Evolutionary conservation across 768 basidiomycete genomes (phyloP), one percentile per base, ranked within the genome.

Genomic region (Obba rivulosa): DNA sequence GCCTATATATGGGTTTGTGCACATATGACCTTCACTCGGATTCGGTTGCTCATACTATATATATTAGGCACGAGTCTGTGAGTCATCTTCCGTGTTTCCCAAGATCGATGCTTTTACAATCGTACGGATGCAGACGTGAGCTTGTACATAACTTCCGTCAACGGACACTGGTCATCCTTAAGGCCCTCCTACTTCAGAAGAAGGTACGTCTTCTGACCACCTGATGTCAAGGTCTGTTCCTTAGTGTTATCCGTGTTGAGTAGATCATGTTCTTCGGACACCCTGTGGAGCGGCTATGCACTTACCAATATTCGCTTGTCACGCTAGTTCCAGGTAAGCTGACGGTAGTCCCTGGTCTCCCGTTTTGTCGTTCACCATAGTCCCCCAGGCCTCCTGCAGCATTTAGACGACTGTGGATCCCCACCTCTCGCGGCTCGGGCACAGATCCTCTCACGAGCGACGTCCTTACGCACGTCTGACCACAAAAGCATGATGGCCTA

Each of bases 231-330:
- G 58, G n/a, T n/a, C n/a, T n/a, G n/a, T n/a, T n/a, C n/a, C n/a
- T n/a, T n/a, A n/a, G n/a, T n/a, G n/a, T n/a, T n/a, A n/a, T n/a
- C n/a, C n/a, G 20, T 38, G 21, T 16, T 36, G n/a, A 20, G 10
- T n/a, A 95, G 92, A 87, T 98, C 50, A 87, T 98, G 84, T 94
- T 99, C 66, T 96, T 80, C 59, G 94, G 94, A 5, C 91, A 95
- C 61, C 95, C 95, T 0, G 95, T 98, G 2, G 96, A 99, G 66
- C 83, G 84, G 40, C 69, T 99, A 17, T 97, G 95, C 69, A 97
- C 93, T 21, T 97, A 92, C 62, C 96, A 99, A 64, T 99, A 99
- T 65, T 95, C 93, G 0, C 75, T 98, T n/a, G 79, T 96, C 41
- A 92, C 95, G 0, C 74, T 98, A 8, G 77, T 98, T 51, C 95